Evolutionary conservation across 73 alveolate species (phyloP).

Genomic region (Paramecium sexaurelia): DNA sequence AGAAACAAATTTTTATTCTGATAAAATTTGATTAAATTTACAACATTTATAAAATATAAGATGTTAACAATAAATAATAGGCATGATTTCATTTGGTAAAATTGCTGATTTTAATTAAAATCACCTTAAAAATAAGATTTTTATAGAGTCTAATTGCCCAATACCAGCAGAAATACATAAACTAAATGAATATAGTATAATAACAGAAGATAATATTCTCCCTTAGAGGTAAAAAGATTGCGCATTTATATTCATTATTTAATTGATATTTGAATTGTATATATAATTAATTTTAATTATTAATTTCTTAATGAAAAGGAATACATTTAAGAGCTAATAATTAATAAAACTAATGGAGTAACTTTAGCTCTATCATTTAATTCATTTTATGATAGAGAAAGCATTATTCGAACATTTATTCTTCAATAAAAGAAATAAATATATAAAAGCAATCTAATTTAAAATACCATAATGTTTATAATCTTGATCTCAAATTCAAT

Average conservation of each 20-base stretch:
- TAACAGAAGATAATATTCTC: neutral
- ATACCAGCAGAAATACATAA: neutral
- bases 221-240: neutral
- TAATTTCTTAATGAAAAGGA: neutral
- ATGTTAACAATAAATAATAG: too few species aligned
- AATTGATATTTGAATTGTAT: neutral
- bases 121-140: neutral
- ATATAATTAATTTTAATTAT: neutral
- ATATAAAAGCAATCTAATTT: too few species aligned
- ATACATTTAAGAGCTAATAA: neutral
- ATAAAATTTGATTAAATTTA: too few species aligned
- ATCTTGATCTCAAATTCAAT: too few species aligned
- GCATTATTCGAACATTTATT: neutral
- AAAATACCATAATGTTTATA: too few species aligned
- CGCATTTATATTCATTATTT: neutral
- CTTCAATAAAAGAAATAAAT: too few species aligned
- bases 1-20: too few species aligned
- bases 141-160: neutral
- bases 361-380: neutral
- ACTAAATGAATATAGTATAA: neutral
- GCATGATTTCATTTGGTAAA: too few species aligned
- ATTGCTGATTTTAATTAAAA: neutral
- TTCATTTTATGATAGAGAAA: neutral
- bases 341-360: neutral
- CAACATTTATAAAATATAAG: too few species aligned